phyloP scores from a whole-genome alignment of 345 rosid genomes.

The Firmiana major region DNA sequence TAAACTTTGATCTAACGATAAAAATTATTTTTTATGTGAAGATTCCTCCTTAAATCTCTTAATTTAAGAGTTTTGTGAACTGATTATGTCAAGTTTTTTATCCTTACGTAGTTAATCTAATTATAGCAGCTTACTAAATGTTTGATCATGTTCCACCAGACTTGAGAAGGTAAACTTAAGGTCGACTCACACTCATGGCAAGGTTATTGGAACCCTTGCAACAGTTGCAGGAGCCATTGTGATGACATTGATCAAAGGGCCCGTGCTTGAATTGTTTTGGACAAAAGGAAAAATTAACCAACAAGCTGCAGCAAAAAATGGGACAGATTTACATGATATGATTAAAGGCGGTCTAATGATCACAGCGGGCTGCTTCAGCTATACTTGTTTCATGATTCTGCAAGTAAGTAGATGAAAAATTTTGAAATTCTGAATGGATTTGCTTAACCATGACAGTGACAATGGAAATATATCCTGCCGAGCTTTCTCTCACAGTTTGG shows the following conservation, averaged over 20 bases:
- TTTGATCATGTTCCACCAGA: constrained; percentile 25
- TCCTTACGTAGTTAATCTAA: no score
- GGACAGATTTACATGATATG: constrained; percentile 36
- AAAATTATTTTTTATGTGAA: no score
- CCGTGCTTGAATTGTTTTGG: constrained; percentile 48
- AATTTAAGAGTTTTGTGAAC: no score
- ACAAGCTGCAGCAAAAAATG: constrained; percentile 31
- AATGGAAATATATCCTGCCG: constrained; percentile 60
- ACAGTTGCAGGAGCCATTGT: constrained; percentile 92
- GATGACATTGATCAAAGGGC: constrained; percentile 81
- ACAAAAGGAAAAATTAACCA: constrained; percentile 35
- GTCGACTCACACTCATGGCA: constrained; percentile 51
- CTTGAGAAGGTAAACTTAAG: constrained; percentile 62
- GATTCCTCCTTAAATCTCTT: no score
- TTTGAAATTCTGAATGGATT: neutral
- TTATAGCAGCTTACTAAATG: no score
- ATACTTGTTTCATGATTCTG: constrained; percentile 71
- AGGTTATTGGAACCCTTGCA: constrained; percentile 64
- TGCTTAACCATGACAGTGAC: constrained; percentile 20
- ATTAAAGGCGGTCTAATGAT: constrained; percentile 68
- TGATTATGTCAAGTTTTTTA: no score
- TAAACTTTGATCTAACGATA: no score
- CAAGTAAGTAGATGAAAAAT: constrained; percentile 36
- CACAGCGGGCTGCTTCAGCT: constrained; percentile 60
- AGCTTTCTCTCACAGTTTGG: constrained; percentile 82